Base-by-base conservation (phyloP, 148 eudicot species). In the Pouteria glomerata region DNA sequence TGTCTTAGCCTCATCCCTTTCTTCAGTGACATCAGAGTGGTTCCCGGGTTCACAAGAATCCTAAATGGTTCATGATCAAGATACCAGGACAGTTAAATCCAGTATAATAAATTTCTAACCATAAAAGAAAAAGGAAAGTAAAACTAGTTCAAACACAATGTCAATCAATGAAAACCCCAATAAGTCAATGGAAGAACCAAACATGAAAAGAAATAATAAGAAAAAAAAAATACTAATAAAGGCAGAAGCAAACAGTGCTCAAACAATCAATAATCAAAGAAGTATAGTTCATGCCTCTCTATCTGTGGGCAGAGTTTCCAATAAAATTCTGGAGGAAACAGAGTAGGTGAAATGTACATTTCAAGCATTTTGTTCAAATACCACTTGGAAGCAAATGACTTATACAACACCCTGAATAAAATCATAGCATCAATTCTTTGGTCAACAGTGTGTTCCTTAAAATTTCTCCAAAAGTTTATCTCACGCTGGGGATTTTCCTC, bases 1-100 rank as follows among this genome's bases (percentile, higher is more conserved):
- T 48, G 77, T 78, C 70, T 81, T 85, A 18, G 75, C 77, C 42
- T 90, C 97, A 42, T 87, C 94, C 79, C 83, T 81, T 72, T 91
- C 98, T 70, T 89, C 96, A 35, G 91, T 91, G 66, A 85, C 78
- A 66, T 91, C 97, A 33, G 98, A 91, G 71, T 82, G 85, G 79
- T 74, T 89, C 69, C 88, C 98, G 39, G 79, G 96, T 83, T 94
- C 97, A 76, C 81, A 89, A 13, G 88, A 86, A 81, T 89, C 97
- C 98, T 94, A 72, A 48, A 68, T 27, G 63, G 58, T 63, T 47
- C 69, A 76, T 76, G 51, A 57, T 6, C 69, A 75, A 23, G 42
- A 79, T 18, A 45, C 47, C 53, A 41, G 42, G 10, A 73, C 42
- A 45, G 37, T 30, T 14, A 33, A 45, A 44, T 47, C 31, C 35